Evolutionary conservation across 768 basidiomycete genomes (phyloP), one percentile per base, ranked within the genome.

Genomic region (Leccinum variicolor): DNA sequence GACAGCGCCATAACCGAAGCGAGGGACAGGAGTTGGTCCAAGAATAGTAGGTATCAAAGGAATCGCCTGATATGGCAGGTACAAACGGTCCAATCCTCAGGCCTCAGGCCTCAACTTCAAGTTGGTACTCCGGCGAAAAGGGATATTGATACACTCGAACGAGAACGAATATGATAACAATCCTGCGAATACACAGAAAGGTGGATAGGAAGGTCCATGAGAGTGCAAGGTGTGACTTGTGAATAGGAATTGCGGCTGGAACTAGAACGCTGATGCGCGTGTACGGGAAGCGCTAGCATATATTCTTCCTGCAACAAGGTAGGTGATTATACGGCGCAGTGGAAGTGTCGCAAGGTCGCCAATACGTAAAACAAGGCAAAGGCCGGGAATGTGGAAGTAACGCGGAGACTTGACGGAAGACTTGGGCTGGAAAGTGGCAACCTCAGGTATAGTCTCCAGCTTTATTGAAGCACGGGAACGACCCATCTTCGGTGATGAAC

Each of bases 381-480:
- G 48, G 36, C 71, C 70, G 4, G 72, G 72, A 34, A 72, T 53
- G 46, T 31, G 62, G 26, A 71, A 34, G 50, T 60, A 66, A 45
- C 57, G 50, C 29, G 60, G 62, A 23, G 50, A 49, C 10, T 50
- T 57, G 17, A 48, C 8, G n/a, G 61, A 51, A 41, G 26, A 48
- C 46, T 60, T 65, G 17, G 69, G 69, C 17, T 70, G 69, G 53
- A 74, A 72, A 14, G 69, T 54, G 33, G 72, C 54, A 33, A 68
- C 68, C 58, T 76, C 75, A 10, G 72, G 73, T 58, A 76, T 77
- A 14, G 76, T 76, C 61, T 76, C 75, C n/a, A 76, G 71, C 47
- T 68, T 69, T 13, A 66, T 61, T n/a, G 63, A 56, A 17, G 57
- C 53, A 50, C 63, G 69, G 17, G 66, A 52, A 19, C 64, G 70